These are phyloP conservation scores for Aspergillus neotritici DNA, from an alignment of 2,329 filamentous ascomycete genomes.

Conservation along the genomic window DNA sequence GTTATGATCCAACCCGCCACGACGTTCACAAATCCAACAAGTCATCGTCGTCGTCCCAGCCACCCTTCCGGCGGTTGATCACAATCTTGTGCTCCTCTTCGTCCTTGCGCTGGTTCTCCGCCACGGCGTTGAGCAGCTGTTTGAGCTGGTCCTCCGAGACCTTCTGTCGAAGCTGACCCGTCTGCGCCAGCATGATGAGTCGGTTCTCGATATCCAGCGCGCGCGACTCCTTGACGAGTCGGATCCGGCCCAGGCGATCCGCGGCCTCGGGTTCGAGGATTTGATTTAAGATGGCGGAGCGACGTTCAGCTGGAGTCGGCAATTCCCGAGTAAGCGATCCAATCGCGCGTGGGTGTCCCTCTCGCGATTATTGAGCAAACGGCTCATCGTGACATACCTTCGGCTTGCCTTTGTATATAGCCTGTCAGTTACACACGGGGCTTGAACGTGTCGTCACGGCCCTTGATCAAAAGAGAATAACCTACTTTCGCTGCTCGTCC, in stretches of 20 bases:
- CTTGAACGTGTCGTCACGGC: no score
- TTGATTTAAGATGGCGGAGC: slow-evolving; percentile 65
- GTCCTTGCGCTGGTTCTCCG: slow-evolving; percentile 60
- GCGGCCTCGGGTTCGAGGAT: slow-evolving; percentile 92
- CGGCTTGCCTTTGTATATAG: background rate
- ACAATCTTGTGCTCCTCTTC: slow-evolving; percentile 74
- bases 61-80: slow-evolving; percentile 73
- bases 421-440: no score
- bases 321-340: slow-evolving; percentile 5
- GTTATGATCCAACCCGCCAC: no score
- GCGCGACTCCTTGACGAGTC: slow-evolving; percentile 88
- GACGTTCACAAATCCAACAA: slow-evolving; percentile 36
- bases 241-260: slow-evolving; percentile 88
- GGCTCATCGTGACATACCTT: slow-evolving; percentile 16
- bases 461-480: slow-evolving; percentile 2
- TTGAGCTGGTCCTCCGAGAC: slow-evolving; percentile 92
- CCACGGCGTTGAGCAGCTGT: slow-evolving; percentile 77
- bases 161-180: slow-evolving; percentile 78
- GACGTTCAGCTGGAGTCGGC: slow-evolving; percentile 25
- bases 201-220: slow-evolving; percentile 87
- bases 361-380: background rate
- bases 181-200: slow-evolving; percentile 82
- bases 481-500: slow-evolving; percentile 63
- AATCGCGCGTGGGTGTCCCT: background rate
- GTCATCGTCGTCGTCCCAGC: slow-evolving; percentile 70